phyloP scores from a whole-genome alignment of 352 stramenopile species.

The Phytophthora boehmeriae region DNA sequence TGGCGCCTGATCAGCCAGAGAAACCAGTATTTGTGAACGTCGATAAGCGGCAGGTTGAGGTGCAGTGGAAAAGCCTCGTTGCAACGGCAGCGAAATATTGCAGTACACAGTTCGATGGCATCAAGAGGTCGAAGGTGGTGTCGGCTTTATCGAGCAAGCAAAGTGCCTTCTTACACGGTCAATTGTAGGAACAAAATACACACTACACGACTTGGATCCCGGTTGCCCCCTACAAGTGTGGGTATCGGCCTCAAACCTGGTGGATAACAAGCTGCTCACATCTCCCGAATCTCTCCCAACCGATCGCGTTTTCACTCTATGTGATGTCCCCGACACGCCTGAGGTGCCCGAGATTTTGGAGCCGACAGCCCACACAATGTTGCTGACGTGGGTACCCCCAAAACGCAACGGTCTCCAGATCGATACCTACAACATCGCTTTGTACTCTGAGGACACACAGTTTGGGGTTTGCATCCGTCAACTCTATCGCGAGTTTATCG shows the following conservation, averaged over 20 bases:
- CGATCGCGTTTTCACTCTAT: slow-evolving; percentile 39
- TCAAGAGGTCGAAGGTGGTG: slow-evolving; percentile 27
- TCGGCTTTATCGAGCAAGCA: slow-evolving; percentile 1
- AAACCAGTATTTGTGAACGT: slow-evolving; percentile 43
- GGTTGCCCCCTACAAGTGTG: slow-evolving; percentile 46
- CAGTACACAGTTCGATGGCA: slow-evolving; percentile 70
- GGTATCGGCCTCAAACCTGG: slow-evolving; percentile 66
- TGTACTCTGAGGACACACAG: slow-evolving; percentile 62
- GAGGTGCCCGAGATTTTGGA: slow-evolving; percentile 28
- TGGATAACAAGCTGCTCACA: slow-evolving; percentile 56
- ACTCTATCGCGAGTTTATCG: slow-evolving; percentile 43
- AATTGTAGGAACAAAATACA: slow-evolving; percentile 57
- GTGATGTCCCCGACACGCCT: slow-evolving; percentile 54
- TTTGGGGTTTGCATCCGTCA: slow-evolving; percentile 58
- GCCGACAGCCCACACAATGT: slow-evolving; percentile 46
- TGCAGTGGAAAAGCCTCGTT: slow-evolving; percentile 62
- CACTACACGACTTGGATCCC: slow-evolving; percentile 40
- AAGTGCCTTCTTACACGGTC: slow-evolving; percentile 54
- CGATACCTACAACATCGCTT: slow-evolving; percentile 43
- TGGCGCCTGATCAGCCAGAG: slow-evolving; percentile 51
- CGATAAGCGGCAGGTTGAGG: slow-evolving; percentile 40
- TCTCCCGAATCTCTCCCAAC: slow-evolving; percentile 54
- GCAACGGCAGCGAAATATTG: slow-evolving; percentile 73
- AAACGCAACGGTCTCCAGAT: slow-evolving; percentile 63
- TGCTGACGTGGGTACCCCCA: slow-evolving; percentile 42